A percentile compares a stretch with the other conserved stretches of the same genome.
phyloP scores from a whole-genome alignment of 2,329 filamentous ascomycete species.

The Penicillium griseofulvum region DNA sequence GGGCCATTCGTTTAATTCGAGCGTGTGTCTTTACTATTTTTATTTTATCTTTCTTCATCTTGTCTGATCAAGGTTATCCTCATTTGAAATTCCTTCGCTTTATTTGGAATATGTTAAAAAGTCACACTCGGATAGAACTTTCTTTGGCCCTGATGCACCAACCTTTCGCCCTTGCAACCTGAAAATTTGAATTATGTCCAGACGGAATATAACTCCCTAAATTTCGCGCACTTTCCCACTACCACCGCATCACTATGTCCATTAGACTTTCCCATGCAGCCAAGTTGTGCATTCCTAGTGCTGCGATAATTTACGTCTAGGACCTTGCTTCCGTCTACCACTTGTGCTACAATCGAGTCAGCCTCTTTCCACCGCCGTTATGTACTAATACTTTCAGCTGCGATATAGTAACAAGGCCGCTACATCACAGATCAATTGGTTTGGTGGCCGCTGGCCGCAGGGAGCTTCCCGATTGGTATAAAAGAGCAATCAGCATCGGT shows the following conservation, averaged over 20 bases:
- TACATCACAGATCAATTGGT: not conserved
- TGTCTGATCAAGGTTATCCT: not conserved
- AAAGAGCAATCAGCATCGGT: too few species aligned
- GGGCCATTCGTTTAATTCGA: constrained; percentile 21
- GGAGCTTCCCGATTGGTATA: too few species aligned
- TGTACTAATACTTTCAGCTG: not conserved
- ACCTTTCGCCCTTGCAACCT: not conserved
- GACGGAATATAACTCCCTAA: not conserved
- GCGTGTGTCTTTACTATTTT: constrained; percentile 1
- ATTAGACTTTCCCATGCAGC: not conserved
- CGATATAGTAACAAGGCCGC: not conserved
- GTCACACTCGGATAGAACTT: not conserved
- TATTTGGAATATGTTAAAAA: not conserved
- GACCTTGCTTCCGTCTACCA: not conserved
- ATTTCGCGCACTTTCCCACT: not conserved
- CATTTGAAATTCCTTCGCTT: not conserved
- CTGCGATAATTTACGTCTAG: not conserved
- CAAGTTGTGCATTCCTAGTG: not conserved
- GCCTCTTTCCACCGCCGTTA: not conserved
- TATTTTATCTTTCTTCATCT: not conserved
- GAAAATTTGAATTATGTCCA: not conserved
- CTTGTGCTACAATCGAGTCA: not conserved
- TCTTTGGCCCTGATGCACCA: not conserved
- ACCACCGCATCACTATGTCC: not conserved
- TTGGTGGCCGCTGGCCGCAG: not conserved